Percentiles rank a stretch among this genome's conserved stretches.
These are phyloP conservation scores for Podospora pseudoanserina DNA, from an alignment of 495 filamentous ascomycete genomes.

Conservation along the genomic window DNA sequence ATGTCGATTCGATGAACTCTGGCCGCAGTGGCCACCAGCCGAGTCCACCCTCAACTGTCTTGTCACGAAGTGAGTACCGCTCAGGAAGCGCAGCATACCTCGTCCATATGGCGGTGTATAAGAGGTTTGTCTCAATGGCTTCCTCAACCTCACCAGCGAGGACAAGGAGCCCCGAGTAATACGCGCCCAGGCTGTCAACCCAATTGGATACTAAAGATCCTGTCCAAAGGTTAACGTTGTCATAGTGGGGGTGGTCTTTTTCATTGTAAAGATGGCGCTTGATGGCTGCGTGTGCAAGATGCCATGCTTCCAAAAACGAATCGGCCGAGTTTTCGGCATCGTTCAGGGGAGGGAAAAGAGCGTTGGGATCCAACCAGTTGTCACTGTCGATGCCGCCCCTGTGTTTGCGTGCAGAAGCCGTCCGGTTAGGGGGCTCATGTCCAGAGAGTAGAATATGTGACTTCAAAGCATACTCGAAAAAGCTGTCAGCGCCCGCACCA, in stretches of 20 bases:
- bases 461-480: conserved; percentile 97
- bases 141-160: conserved; percentile 85
- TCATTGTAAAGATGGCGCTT: conserved; percentile 80
- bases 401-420: conserved; percentile 44
- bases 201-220: conserved; percentile 77
- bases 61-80: conserved; percentile 84
- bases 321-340: conserved; percentile 67
- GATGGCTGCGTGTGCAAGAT: conserved; percentile 77
- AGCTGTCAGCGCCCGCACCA: conserved; percentile 93
- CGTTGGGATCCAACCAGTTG: conserved; percentile 52
- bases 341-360: conserved; percentile 55
- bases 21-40: conserved; percentile 93
- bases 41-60: conserved; percentile 78
- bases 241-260: conserved; percentile 76
- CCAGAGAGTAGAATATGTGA: conserved; percentile 84
- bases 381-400: conserved; percentile 32
- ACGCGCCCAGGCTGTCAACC: conserved; percentile 93
- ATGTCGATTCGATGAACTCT: conserved; percentile 94
- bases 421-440: conserved; percentile 51
- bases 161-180: conserved; percentile 88
- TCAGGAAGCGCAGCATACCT: conserved; percentile 90
- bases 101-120: conserved; percentile 91
- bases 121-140: conserved; percentile 79
- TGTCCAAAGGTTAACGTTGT: conserved; percentile 83
- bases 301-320: conserved; percentile 79